These are phyloP conservation scores for Sesbania bispinosa DNA, from an alignment of 306 rosid genomes.

Conservation along the genomic window DNA sequence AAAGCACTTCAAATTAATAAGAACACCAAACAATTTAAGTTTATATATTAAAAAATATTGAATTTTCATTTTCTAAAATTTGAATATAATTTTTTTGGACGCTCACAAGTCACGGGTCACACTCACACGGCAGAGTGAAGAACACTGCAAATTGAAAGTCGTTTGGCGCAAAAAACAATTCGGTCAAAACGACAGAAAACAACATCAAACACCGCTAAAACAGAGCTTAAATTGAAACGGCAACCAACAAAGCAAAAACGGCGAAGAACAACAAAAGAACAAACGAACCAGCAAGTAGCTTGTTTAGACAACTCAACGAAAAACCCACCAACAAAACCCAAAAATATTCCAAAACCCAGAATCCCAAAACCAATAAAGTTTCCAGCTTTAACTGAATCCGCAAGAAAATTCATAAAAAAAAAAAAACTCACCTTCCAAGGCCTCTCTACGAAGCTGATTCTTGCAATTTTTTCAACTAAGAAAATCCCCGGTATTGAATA, in stretches of 20 bases:
- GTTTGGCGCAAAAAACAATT: conserved; percentile 2
- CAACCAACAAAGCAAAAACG: conserved; percentile 14
- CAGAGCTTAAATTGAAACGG: conserved; percentile 13
- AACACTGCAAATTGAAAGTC: conserved; percentile 20
- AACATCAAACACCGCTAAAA: conserved; percentile 17
- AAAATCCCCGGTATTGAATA: conserved; percentile 2
- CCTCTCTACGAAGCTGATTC: neutral
- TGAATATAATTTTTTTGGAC: neutral
- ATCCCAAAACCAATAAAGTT: conserved; percentile 24
- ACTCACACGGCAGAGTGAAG: conserved; percentile 10
- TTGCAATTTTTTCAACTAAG: neutral
- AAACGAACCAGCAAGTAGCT: conserved; percentile 24
- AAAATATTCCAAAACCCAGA: conserved; percentile 13
- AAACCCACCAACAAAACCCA: conserved; percentile 25
- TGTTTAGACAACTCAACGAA: conserved; percentile 29
- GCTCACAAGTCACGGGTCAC: conserved; percentile 29
- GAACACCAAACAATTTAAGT: neutral
- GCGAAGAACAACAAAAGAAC: neutral
- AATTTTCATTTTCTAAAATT: neutral
- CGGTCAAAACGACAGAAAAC: conserved; percentile 29
- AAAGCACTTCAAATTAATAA: neutral
- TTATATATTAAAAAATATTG: neutral
- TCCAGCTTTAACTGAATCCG: conserved; percentile 16
- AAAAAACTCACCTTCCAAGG: conserved; percentile 15
- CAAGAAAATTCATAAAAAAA: conserved; percentile 17